Conservation (phyloP, 441 rosid species). For the Croton setiger region DNA sequence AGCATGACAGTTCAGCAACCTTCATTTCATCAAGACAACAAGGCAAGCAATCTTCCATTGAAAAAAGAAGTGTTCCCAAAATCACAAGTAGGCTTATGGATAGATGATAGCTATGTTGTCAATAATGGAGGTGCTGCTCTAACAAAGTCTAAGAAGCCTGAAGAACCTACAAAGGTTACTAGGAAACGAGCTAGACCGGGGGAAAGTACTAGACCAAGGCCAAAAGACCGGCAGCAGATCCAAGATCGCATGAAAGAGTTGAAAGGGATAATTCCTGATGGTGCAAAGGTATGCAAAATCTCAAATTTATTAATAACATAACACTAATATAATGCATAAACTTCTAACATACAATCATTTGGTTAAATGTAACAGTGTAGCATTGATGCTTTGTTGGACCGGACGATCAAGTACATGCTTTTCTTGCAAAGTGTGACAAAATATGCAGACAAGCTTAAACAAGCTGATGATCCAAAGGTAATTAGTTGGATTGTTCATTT, state of each 20-base stretch:
- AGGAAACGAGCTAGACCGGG: conserved; percentile 81
- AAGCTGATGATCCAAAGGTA: conserved; percentile 66
- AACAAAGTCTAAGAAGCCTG: conserved; percentile 42
- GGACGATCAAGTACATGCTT: conserved; percentile 77
- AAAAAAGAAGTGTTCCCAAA: conserved; percentile 35
- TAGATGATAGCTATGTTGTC: conserved; percentile 70
- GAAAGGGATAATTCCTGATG: conserved; percentile 79
- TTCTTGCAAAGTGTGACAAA: conserved; percentile 85
- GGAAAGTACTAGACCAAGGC: conserved; percentile 83
- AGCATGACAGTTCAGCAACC: conserved; percentile 29
- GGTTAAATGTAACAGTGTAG: conserved; percentile 56
- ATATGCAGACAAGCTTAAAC: conserved; percentile 71
- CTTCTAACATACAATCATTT: conserved; percentile 15
- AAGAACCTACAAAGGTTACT: conserved; percentile 46
- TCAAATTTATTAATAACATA: no score
- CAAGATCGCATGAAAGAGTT: conserved; percentile 90
- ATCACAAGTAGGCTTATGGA: conserved; percentile 60
- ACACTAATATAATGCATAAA: background rate
- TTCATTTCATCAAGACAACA: conserved; percentile 23
- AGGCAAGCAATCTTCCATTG: conserved; percentile 19
- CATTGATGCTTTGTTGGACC: conserved; percentile 79
- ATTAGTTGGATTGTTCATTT: conserved; percentile 4
- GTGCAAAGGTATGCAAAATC: conserved; percentile 58
- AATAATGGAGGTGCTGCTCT: conserved; percentile 38
- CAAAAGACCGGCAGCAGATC: conserved; percentile 95